phyloP scores from a whole-genome alignment of 441 rosid genomes.

The Hypseocharis bilobata region DNA sequence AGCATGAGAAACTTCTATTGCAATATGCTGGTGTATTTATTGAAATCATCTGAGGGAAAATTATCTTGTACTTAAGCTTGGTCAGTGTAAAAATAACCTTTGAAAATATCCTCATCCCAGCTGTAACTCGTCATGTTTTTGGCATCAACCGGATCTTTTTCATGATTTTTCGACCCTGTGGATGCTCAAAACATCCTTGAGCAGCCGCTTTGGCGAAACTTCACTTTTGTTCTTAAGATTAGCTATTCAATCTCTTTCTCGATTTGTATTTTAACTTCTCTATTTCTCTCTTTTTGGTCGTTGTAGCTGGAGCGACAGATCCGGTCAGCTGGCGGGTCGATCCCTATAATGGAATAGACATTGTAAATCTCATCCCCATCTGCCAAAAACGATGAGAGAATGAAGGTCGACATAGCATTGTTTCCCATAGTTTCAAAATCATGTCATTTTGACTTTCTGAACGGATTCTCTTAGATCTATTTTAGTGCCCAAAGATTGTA shows the following conservation, averaged over 20 bases:
- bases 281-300: neutral
- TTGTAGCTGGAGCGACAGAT: constrained; percentile 3
- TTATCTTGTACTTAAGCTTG: too few species aligned
- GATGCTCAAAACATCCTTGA: too few species aligned
- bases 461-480: neutral
- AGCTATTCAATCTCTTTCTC: neutral
- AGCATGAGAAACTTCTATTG: neutral
- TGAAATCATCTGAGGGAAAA: too few species aligned
- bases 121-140: too few species aligned
- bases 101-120: too few species aligned
- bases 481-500: neutral
- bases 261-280: neutral
- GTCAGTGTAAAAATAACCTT: too few species aligned
- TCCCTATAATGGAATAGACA: neutral
- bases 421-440: too few species aligned
- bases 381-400: too few species aligned
- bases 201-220: neutral
- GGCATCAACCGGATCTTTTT: too few species aligned
- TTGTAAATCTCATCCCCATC: neutral
- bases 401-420: too few species aligned
- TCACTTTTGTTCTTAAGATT: neutral
- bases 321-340: neutral
- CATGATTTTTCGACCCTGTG: too few species aligned
- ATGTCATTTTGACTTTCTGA: too few species aligned
- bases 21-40: neutral